These are phyloP conservation scores for Monascus purpureus DNA, from an alignment of 495 filamentous ascomycete genomes.

Conservation along the genomic window DNA sequence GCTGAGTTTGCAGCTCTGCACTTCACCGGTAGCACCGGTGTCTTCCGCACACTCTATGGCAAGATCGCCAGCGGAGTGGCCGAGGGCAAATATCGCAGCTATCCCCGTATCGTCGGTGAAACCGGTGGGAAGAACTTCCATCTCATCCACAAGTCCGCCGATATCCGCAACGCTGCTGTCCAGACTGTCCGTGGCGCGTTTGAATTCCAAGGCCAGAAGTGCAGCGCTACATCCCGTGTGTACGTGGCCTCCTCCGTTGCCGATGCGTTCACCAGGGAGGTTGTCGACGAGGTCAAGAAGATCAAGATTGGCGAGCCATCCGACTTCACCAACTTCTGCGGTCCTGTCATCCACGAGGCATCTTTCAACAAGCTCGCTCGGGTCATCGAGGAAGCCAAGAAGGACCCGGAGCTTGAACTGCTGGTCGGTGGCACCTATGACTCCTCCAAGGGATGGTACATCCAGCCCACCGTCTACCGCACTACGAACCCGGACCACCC, in stretches of 20 bases:
- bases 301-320: conserved; percentile 56
- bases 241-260: conserved; percentile 62
- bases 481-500: conserved; percentile 50
- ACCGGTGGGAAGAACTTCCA: conserved; percentile 88
- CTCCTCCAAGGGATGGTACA: conserved; percentile 47
- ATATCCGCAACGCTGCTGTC: conserved; percentile 58
- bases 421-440: conserved; percentile 47
- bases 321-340: conserved; percentile 49
- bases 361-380: conserved; percentile 38
- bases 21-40: conserved; percentile 69
- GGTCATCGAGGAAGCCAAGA: conserved; percentile 49
- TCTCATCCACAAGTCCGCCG: conserved; percentile 58
- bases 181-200: conserved; percentile 74
- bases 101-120: conserved; percentile 75
- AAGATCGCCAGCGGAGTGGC: conserved; percentile 59
- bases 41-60: conserved; percentile 71
- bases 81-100: conserved; percentile 57
- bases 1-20: conserved; percentile 63
- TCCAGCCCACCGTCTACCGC: conserved; percentile 53
- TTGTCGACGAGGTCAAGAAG: conserved; percentile 50
- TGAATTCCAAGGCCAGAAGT: conserved; percentile 82
- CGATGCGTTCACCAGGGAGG: conserved; percentile 44
- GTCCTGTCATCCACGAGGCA: conserved; percentile 40
- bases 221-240: conserved; percentile 64
- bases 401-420: conserved; percentile 45